phyloP scores from a whole-genome alignment of 768 basidiomycete genomes.

The Boletus eberwhitei region DNA sequence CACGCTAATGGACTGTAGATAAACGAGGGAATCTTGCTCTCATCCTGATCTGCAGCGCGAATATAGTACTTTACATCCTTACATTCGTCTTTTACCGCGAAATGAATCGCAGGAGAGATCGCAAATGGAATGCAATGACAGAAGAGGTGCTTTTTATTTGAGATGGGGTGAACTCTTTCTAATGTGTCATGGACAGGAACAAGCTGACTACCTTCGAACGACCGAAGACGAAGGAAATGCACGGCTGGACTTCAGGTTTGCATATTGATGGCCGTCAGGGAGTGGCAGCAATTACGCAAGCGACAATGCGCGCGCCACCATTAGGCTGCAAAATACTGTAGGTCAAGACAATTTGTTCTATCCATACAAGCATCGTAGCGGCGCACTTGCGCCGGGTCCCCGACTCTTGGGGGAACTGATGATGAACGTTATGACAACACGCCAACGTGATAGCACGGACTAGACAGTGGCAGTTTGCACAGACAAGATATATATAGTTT shows the following conservation, averaged over 20 bases:
- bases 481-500: no score
- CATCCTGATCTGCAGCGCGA: constrained; percentile 52
- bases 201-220: constrained; percentile 52
- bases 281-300: neutral
- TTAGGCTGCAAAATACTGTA: no score
- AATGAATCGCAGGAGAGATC: constrained; percentile 47
- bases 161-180: neutral
- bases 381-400: no score
- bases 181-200: constrained; percentile 37
- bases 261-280: constrained; percentile 34
- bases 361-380: no score
- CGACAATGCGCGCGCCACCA: no score
- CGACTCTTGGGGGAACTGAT: no score
- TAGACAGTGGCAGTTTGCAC: no score
- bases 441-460: no score
- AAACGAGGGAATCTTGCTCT: constrained; percentile 57
- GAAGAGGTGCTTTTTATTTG: constrained; percentile 34
- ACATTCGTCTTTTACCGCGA: constrained; percentile 47
- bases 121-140: constrained; percentile 50
- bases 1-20: constrained; percentile 33
- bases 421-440: no score
- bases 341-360: neutral
- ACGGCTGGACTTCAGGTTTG: constrained; percentile 57
- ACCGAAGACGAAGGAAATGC: constrained; percentile 59
- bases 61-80: constrained; percentile 40